Evolutionary conservation across 2,329 filamentous ascomycete genomes (phyloP), one percentile per base, ranked within the genome.

Genomic region (Ambrosiella cleistominuta): DNA sequence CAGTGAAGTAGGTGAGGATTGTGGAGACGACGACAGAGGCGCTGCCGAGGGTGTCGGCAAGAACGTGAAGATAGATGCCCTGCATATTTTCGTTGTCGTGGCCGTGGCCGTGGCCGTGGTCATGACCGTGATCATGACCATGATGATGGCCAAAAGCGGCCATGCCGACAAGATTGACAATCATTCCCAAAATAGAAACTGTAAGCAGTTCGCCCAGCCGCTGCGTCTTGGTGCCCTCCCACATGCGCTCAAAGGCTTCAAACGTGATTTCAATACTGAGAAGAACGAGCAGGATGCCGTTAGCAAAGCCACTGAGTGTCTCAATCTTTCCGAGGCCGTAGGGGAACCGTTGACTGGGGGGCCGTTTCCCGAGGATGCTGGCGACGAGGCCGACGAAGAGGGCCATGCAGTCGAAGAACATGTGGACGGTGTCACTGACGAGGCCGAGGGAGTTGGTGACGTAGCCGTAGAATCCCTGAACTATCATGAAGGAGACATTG

Each of bases 301-400:
- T 98, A 63, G 88, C 93, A 68, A 98, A 96, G 0, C 93, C 93
- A 61, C 91, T 95, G 59, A 98, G 73, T 0, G 89, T 96, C 71
- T 98, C 93, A 59, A 98, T 88, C 70, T 97, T 98, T 60, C 91
- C 90, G 68, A 95, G 93, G 0, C 93, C 93, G 66, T 96, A 97
- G 0, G 93, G 93, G 65, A 95, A 97, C 17, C 83, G 78, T 60
- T 86, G 77, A 67, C 85, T 95, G 0, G 89, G 86, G 1, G 90
- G 89, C 90, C 93, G 96, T 70, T 97, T 97, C 70, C 88, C 93
- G 75, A 95, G 88, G 5, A 98, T 89, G 1, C 91, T 85, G 36
- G 93, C 93, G 64, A 91, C 85, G 8, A 98, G 75, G 9, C 93
- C 93, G 40, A 98, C 89, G 1, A 87, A 81, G 36, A 98, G 77